Percentiles rank a stretch among this genome's conserved stretches.
These are phyloP conservation scores for Cladorrhinum sp. DNA, from an alignment of 2,329 filamentous ascomycete genomes.

Conservation along the genomic window DNA sequence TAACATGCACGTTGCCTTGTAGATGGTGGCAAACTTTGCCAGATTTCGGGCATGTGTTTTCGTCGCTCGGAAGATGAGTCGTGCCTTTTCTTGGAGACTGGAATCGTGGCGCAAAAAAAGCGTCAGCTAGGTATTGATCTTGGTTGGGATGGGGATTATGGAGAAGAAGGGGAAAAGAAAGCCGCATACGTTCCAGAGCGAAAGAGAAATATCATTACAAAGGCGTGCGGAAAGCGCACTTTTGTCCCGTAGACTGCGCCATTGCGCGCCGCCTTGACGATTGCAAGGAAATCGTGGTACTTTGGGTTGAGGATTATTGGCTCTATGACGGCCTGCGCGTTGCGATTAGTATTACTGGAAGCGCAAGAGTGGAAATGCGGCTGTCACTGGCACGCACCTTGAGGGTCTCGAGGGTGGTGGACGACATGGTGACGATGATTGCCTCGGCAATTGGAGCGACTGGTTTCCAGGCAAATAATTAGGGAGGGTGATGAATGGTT, in stretches of 20 bases:
- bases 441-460: conserved; percentile 22
- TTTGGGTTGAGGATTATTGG: conserved; percentile 75
- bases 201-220: conserved; percentile 98
- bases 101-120: background rate
- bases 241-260: conserved; percentile 95
- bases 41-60: conserved; percentile 88
- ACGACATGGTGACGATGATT: conserved; percentile 18
- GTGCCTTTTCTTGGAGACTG: conserved; percentile 70
- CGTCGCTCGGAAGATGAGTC: conserved; percentile 80
- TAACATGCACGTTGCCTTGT: conserved; percentile 77
- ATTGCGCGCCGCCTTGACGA: conserved; percentile 93
- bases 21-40: conserved; percentile 84
- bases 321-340: conserved; percentile 64
- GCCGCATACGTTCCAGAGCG: conserved; percentile 76
- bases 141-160: background rate
- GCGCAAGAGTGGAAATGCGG: background rate
- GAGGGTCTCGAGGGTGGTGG: conserved; percentile 23
- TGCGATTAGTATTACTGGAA: background rate
- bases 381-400: conserved; percentile 18
- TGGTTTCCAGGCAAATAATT: background rate
- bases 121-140: conserved; percentile 1
- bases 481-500: background rate
- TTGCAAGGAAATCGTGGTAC: conserved; percentile 78
- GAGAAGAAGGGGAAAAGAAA: conserved; percentile 9
- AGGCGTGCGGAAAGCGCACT: conserved; percentile 95